A percentile compares a stretch with the other conserved stretches of the same genome.
These are phyloP conservation scores for Colletotrichum tropicicola DNA, from an alignment of 2,329 filamentous ascomycete genomes.

Conservation along the genomic window DNA sequence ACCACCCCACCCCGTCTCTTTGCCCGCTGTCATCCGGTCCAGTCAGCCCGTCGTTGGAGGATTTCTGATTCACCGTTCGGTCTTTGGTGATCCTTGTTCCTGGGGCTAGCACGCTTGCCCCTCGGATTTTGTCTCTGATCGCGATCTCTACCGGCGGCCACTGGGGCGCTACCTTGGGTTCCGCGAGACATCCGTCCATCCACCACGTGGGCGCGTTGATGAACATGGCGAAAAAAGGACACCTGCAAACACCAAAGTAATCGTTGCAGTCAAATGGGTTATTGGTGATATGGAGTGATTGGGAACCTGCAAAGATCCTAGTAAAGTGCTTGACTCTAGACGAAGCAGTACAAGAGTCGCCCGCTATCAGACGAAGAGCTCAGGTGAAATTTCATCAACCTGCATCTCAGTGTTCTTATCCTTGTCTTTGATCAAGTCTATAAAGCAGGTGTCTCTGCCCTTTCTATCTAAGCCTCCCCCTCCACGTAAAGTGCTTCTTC, in stretches of 20 bases:
- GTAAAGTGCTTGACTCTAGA: too few relatives aligned
- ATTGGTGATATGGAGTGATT: neutral
- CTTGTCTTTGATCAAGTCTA: too few relatives aligned
- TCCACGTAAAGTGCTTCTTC: slow-evolving; percentile 31
- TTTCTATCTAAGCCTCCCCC: slow-evolving; percentile 9
- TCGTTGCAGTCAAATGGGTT: neutral
- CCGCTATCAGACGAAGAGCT: too few relatives aligned
- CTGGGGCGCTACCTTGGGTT: neutral
- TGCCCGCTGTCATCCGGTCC: neutral
- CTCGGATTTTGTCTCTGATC: slow-evolving; percentile 11
- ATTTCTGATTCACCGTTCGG: neutral
- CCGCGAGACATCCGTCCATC: slow-evolving; percentile 4
- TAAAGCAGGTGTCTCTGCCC: neutral
- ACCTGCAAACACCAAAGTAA: neutral
- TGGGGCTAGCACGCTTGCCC: neutral
- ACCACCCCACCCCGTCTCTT: neutral
- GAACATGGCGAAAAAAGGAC: too few relatives aligned
- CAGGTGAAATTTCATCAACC: too few relatives aligned
- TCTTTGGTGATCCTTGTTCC: neutral
- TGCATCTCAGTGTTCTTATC: too few relatives aligned
- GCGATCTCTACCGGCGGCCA: neutral
- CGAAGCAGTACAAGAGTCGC: too few relatives aligned
- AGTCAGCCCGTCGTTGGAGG: neutral
- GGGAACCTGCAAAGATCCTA: neutral
- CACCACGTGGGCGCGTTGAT: too few relatives aligned